Evolutionary conservation across 305 asterid genomes (phyloP).

Genomic region (Fraxinus albicans): DNA sequence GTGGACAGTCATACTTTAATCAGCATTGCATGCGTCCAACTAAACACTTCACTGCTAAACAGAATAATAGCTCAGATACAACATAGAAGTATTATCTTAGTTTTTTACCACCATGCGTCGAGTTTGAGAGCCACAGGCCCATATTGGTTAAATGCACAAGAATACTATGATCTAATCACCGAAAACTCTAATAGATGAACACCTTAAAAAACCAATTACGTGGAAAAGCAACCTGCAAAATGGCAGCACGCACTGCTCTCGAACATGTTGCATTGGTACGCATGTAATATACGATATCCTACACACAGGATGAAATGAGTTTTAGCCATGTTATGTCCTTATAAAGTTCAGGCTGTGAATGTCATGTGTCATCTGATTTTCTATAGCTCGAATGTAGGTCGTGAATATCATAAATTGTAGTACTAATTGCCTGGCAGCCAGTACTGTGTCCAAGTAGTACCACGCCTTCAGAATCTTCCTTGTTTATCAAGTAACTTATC

Average conservation of each 20-base stretch:
- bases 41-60: neutral
- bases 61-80: neutral
- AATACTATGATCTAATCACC: neutral
- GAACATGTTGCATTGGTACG: slow-evolving; percentile 97
- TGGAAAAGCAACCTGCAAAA: slow-evolving; percentile 66
- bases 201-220: neutral
- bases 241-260: slow-evolving; percentile 93
- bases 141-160: neutral
- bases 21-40: neutral
- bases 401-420: neutral
- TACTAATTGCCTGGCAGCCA: slow-evolving; percentile 74
- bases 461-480: slow-evolving; percentile 92
- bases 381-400: neutral
- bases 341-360: neutral
- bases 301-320: slow-evolving; percentile 16
- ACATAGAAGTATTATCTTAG: neutral
- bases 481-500: slow-evolving; percentile 81
- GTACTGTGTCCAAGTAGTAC: slow-evolving; percentile 89
- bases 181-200: neutral
- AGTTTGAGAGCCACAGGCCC: neutral
- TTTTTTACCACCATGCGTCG: neutral
- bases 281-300: slow-evolving; percentile 89
- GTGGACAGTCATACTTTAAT: neutral
- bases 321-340: neutral
- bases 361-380: neutral